Base-by-base conservation (phyloP, 2,329 filamentous ascomycete species). In the Dothidotthia symphoricarpi region DNA sequence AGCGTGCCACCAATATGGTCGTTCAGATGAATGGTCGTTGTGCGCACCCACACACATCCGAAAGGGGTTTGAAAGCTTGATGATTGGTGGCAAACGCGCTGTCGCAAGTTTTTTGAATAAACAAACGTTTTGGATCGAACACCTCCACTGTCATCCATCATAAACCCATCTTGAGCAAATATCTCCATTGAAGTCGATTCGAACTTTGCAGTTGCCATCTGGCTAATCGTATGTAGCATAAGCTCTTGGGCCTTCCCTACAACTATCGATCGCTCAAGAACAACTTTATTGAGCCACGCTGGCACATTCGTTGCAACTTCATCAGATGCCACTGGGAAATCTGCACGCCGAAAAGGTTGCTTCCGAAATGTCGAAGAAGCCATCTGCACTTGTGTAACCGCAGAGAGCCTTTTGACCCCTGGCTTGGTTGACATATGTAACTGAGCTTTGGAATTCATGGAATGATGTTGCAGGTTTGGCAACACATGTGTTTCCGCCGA, bases 131-230 rank as follows among this genome's bases (percentile, higher is more conserved):
- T 49, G 12, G 43, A 16, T 3, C 41, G 36, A 9, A 41, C 11
- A n/a, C 35, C 29, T 14, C 43, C 47, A 19, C 38, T 40, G 5
- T 45, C 33, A n/a, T 50, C 44, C 10, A 50, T 40, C 16, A 34
- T 45, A 13, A 47, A 50, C 2, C 38, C 41, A 11, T 50, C 47
- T 19, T 45, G 38, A 10, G 47, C 38, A 29, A 45, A 36, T n/a
- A 50, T 47, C 7, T 47, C 44, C 8, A 47, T 19, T 3, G 44
- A 50, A 4, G 33, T 41, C 19, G 47, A 25, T 13, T 45, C 25
- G 14, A 50, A 45, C 8, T 19, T 41, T 2, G 43, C 33, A 6
- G 47, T 30, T 6, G 41, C 41, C 6, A 41, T 47, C 10, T 38
- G 36, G 14, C 29, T 32, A 6, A 47, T 47, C 6, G 39, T 28